Evolutionary conservation across 1,284 basidiomycete species (phyloP).

Genomic region (Cutaneotrichosporon cavernicola): DNA sequence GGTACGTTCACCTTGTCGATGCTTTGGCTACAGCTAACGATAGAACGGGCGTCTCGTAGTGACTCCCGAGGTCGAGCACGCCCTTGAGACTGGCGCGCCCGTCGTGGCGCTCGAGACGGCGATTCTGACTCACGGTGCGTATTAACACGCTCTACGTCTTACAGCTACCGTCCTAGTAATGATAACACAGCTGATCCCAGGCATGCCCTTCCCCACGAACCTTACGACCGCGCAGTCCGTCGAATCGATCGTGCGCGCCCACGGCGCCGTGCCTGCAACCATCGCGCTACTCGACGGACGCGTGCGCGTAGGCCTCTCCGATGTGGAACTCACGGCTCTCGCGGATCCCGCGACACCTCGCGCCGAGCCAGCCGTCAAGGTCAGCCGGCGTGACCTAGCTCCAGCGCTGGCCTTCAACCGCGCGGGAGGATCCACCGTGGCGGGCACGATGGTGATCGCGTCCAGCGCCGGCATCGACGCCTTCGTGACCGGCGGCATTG

Average conservation of each 20-base stretch:
- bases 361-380: constrained; percentile 61
- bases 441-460: constrained; percentile 80
- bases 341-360: constrained; percentile 50
- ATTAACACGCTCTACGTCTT: not conserved
- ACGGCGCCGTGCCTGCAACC: constrained; percentile 81
- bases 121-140: constrained; percentile 77
- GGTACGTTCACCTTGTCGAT: not conserved
- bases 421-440: constrained; percentile 89
- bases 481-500: constrained; percentile 55
- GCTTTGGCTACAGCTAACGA: not conserved
- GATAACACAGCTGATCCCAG: constrained; percentile 25
- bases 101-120: constrained; percentile 67
- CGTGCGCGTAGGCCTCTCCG: constrained; percentile 78
- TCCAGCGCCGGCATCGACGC: constrained; percentile 78
- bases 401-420: constrained; percentile 66
- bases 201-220: constrained; percentile 78
- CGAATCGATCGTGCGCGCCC: constrained; percentile 73
- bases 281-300: constrained; percentile 81
- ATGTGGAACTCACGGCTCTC: constrained; percentile 67
- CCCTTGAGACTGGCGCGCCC: constrained; percentile 58
- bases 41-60: constrained; percentile 42
- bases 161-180: not conserved
- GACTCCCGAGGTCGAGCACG: constrained; percentile 69
- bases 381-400: constrained; percentile 84
- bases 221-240: constrained; percentile 69